Conservation (phyloP, 2,329 filamentous ascomycete species). For the Pseudogymnoascus sp. region DNA sequence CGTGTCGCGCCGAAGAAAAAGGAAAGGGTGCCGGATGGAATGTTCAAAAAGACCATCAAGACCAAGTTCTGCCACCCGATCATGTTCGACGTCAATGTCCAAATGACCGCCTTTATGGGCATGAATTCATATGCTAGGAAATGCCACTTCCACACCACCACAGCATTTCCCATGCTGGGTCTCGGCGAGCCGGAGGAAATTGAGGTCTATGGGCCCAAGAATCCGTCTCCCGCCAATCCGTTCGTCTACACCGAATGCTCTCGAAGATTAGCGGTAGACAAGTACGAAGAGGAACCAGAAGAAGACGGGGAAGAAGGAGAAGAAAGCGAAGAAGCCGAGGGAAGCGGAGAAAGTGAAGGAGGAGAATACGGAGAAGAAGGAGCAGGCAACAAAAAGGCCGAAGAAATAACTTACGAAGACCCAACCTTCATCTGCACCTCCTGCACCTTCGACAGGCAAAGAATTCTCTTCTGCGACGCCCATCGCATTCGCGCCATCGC, state of each 20-base stretch:
- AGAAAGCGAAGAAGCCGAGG: background rate
- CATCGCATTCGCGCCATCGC: conserved; percentile 14
- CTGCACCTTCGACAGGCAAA: conserved; percentile 19
- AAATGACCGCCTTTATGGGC: too few species aligned
- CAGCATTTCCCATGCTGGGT: conserved; percentile 24
- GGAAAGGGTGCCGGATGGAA: background rate
- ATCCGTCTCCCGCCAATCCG: background rate
- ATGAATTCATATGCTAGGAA: too few species aligned
- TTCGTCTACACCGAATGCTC: background rate
- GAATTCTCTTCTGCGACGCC: conserved; percentile 17
- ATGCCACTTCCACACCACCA: conserved; percentile 19
- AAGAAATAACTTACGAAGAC: conserved; percentile 1
- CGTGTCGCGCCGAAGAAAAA: background rate
- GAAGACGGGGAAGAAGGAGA: background rate
- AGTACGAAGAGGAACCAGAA: background rate
- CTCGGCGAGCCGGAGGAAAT: conserved; percentile 7
- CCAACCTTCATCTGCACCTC: conserved; percentile 21
- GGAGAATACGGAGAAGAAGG: background rate
- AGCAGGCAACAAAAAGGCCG: conserved; percentile 20
- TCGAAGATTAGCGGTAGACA: background rate
- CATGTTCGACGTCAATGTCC: conserved; percentile 18
- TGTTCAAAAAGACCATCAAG: conserved; percentile 12
- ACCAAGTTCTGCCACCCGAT: conserved; percentile 26
- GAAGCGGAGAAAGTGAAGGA: background rate
- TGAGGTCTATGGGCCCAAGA: background rate